These are phyloP conservation scores for Gnomoniopsis smithogilvyi DNA, from an alignment of 2,329 filamentous ascomycete genomes.

Conservation along the genomic window DNA sequence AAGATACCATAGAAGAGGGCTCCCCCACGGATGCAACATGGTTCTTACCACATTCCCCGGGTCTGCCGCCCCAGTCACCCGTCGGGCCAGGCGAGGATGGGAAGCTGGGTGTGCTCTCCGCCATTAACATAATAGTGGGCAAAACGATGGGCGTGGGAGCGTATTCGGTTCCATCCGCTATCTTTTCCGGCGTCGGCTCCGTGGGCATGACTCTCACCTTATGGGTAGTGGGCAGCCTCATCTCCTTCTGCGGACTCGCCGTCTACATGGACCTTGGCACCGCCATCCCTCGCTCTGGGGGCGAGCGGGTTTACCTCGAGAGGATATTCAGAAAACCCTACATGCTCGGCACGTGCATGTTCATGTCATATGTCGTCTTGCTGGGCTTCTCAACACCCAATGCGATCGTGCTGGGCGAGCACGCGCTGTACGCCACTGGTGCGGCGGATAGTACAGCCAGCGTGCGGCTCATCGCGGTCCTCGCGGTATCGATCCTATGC, in stretches of 20 bases:
- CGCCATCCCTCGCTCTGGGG: conserved; percentile 42
- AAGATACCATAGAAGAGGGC: conserved; percentile 18
- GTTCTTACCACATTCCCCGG: conserved; percentile 22
- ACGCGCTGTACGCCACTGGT: conserved; percentile 43
- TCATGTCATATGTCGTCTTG: conserved; percentile 47
- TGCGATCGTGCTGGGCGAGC: conserved; percentile 49
- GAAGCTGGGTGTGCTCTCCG: conserved; percentile 33
- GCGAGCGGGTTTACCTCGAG: conserved; percentile 53
- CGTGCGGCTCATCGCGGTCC: conserved; percentile 44
- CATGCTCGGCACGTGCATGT: conserved; percentile 51
- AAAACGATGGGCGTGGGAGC: conserved; percentile 41
- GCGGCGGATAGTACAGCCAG: conserved; percentile 42
- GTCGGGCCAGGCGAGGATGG: conserved; percentile 20
- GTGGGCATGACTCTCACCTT: conserved; percentile 52
- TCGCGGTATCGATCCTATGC: conserved; percentile 43
- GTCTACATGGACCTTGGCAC: conserved; percentile 44
- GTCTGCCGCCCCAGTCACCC: conserved; percentile 2
- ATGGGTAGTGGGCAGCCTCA: conserved; percentile 49
- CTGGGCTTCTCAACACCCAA: conserved; percentile 51
- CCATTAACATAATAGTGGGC: conserved; percentile 35
- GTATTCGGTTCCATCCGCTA: conserved; percentile 56
- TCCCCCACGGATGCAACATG: conserved; percentile 22
- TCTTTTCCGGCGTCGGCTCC: conserved; percentile 51
- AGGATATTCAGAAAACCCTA: conserved; percentile 47
- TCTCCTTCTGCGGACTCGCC: conserved; percentile 42